Conservation (phyloP, 345 rosid species). For the Arabidopsis suecica region DNA sequence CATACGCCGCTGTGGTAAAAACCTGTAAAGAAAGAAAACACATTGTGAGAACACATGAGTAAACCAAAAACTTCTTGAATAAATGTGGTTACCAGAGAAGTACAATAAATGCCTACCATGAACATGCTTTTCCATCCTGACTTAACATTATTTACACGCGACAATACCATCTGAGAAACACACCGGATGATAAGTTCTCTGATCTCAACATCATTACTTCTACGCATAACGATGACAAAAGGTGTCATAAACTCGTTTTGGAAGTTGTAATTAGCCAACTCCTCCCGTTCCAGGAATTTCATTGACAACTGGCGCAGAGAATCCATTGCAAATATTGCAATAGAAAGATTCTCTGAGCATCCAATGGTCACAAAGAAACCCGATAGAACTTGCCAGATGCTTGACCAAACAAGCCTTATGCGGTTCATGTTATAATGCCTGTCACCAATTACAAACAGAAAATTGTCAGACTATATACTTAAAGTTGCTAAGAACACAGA, state of each 20-base stretch:
- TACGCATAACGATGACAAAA: constrained; percentile 98
- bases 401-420: constrained; percentile 98
- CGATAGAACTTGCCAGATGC: constrained; percentile 96
- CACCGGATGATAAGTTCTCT: constrained; percentile 97
- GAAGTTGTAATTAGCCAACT: constrained; percentile 96
- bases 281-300: constrained; percentile 95
- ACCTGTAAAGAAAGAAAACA: constrained; percentile 61
- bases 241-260: constrained; percentile 99
- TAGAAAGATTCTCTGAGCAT: constrained; percentile 94
- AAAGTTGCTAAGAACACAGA: constrained; percentile 35
- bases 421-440: constrained; percentile 99
- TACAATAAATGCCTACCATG: constrained; percentile 65
- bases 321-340: constrained; percentile 99
- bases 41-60: constrained; percentile 13
- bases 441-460: constrained; percentile 41
- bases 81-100: background rate
- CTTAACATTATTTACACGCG: constrained; percentile 95
- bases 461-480: constrained; percentile 2
- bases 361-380: constrained; percentile 97
- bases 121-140: constrained; percentile 99
- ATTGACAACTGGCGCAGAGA: constrained; percentile 94
- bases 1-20: constrained; percentile 98
- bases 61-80: constrained; percentile 22
- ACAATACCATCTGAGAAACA: constrained; percentile 96
- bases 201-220: constrained; percentile 97